Conservation (phyloP, 2,329 filamentous ascomycete species). For the Alternaria alternata region DNA sequence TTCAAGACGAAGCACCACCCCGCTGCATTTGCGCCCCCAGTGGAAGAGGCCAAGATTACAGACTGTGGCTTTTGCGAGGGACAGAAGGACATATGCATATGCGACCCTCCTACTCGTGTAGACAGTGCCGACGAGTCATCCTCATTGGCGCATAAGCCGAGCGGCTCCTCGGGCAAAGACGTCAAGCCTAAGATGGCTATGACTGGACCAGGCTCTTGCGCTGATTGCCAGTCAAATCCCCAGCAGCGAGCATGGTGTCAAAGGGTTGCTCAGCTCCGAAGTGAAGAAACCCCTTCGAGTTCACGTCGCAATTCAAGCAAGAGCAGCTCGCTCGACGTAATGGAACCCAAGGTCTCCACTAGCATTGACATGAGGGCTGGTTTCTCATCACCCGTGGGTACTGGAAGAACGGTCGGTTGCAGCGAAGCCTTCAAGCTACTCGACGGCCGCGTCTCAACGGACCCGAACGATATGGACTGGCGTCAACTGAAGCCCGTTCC, state of each 20-base stretch:
- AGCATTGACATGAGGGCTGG: constrained; percentile 27
- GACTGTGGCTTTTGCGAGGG: constrained; percentile 47
- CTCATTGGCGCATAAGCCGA: constrained; percentile 14
- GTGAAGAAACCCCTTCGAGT: constrained; percentile 24
- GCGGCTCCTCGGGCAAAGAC: constrained; percentile 5
- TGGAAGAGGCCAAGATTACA: constrained; percentile 23
- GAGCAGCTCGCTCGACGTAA: constrained; percentile 29
- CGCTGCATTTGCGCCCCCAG: constrained; percentile 30
- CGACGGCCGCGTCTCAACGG: constrained; percentile 44
- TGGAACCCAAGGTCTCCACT: constrained; percentile 40
- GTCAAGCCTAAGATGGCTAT: constrained; percentile 15
- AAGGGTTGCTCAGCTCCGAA: constrained; percentile 41
- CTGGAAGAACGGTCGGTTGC: constrained; percentile 42
- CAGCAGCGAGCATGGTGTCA: constrained; percentile 47
- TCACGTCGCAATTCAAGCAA: constrained; percentile 35
- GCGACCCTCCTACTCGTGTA: constrained; percentile 31
- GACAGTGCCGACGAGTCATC: constrained; percentile 22
- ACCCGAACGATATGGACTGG: constrained; percentile 42
- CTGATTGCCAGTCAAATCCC: constrained; percentile 47
- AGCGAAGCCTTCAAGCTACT: constrained; percentile 47
- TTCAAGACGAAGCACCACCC: constrained; percentile 23
- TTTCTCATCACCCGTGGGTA: constrained; percentile 20
- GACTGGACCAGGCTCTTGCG: constrained; percentile 45
- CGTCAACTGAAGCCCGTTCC: constrained; percentile 40
- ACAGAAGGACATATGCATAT: constrained; percentile 42